Conservation (phyloP, 108 stramenopile genomes). For the Pseudonitzschia multiseries region DNA sequence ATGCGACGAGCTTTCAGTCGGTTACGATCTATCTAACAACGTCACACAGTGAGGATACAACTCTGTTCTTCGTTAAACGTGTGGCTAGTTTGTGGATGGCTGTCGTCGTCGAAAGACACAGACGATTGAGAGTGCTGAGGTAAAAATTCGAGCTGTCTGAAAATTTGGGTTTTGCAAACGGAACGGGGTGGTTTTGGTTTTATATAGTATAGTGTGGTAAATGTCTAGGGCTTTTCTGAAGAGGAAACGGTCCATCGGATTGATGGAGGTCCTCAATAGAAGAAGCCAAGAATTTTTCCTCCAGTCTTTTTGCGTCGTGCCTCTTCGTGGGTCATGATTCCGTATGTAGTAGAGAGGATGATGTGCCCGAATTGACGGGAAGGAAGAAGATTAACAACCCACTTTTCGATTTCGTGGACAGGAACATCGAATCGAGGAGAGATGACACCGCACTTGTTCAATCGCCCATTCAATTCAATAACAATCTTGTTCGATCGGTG, state of each 20-base stretch:
- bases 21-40: too few relatives aligned
- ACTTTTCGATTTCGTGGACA: conserved; percentile 94
- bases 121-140: background rate
- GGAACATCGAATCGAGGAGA: conserved; percentile 96
- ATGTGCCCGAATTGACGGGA: conserved; percentile 99
- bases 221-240: background rate
- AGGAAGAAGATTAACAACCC: conserved; percentile 97
- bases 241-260: background rate
- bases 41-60: background rate
- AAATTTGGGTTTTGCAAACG: background rate
- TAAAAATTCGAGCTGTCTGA: background rate
- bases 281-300: conserved; percentile 99
- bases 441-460: conserved; percentile 99
- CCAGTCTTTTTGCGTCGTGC: conserved; percentile 99
- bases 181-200: background rate
- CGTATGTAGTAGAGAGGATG: conserved; percentile 95
- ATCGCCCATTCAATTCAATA: conserved; percentile 94
- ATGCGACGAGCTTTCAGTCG: too few relatives aligned
- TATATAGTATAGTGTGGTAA: background rate
- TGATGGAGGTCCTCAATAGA: conserved; percentile 73
- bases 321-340: conserved; percentile 99
- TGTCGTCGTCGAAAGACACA: background rate
- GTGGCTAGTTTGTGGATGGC: background rate
- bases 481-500: conserved; percentile 99
- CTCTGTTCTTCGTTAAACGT: background rate